phyloP scores from a whole-genome alignment of 2,329 filamentous ascomycete genomes.

The Monosporascus sp. region DNA sequence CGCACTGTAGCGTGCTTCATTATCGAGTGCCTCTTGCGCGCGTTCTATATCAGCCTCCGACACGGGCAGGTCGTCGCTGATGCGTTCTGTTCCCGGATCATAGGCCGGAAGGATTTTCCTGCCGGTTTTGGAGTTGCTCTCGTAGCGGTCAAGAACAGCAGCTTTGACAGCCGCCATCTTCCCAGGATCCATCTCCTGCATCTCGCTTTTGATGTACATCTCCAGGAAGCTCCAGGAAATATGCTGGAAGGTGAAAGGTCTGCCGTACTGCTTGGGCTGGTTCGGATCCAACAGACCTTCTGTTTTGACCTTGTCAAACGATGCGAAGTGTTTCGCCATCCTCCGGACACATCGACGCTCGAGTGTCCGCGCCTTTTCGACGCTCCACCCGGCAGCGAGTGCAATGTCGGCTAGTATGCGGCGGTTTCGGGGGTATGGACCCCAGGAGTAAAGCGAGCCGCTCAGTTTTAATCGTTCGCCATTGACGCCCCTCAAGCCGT shows the following conservation, averaged over 20 bases:
- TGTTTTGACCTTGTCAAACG: background rate
- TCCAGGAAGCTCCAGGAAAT: slow-evolving; percentile 5
- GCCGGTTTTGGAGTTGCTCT: slow-evolving; percentile 6
- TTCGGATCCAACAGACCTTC: slow-evolving; percentile 2
- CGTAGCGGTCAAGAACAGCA: slow-evolving; percentile 8
- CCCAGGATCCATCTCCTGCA: slow-evolving; percentile 7
- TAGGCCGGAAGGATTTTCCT: slow-evolving; percentile 3
- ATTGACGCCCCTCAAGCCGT: slow-evolving; percentile 3
- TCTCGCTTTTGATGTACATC: background rate
- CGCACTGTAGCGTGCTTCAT: background rate
- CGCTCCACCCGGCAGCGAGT: slow-evolving; percentile 8
- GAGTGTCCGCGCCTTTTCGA: slow-evolving; percentile 5
- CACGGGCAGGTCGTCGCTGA: slow-evolving; percentile 6
- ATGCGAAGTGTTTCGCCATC: background rate
- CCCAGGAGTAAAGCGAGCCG: slow-evolving; percentile 6
- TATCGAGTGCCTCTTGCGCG: slow-evolving; percentile 6
- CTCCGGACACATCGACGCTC: slow-evolving; percentile 3
- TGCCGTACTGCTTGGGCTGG: slow-evolving; percentile 5
- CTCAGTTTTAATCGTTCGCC: slow-evolving; percentile 4
- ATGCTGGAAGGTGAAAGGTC: slow-evolving; percentile 8
- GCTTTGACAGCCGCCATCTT: slow-evolving; percentile 8
- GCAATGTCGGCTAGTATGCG: slow-evolving; percentile 10
- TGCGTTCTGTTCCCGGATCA: slow-evolving; percentile 1
- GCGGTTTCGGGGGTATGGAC: slow-evolving; percentile 9
- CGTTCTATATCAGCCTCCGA: slow-evolving; percentile 4